Evolutionary conservation across 2,329 filamentous ascomycete species (phyloP).

Genomic region (Macroventuria anomochaeta): DNA sequence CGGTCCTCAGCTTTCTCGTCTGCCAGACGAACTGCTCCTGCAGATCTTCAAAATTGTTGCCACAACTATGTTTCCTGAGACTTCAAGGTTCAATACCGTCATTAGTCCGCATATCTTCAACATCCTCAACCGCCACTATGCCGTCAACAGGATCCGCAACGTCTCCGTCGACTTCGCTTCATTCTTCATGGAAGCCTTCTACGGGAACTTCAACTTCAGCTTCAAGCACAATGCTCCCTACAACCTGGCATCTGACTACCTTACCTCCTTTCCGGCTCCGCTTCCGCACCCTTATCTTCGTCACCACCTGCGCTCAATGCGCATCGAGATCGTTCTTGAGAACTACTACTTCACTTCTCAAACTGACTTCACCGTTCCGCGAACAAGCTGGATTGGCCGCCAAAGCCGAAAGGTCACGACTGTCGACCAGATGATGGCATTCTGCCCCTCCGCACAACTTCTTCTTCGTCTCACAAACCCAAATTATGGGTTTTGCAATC

Average conservation of each 20-base stretch:
- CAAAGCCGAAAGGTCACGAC: conserved; percentile 5
- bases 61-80: not conserved
- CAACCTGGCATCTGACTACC: not conserved
- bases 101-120: conserved; percentile 5
- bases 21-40: conserved; percentile 25
- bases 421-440: conserved; percentile 7
- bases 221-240: not conserved
- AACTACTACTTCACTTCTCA: conserved; percentile 11
- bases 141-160: conserved; percentile 11
- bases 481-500: conserved; percentile 3
- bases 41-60: conserved; percentile 22
- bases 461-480: conserved; percentile 16
- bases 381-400: not conserved
- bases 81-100: conserved; percentile 1
- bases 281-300: not conserved
- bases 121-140: conserved; percentile 11
- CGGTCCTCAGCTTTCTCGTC: conserved; percentile 9
- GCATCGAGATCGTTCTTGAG: conserved; percentile 15
- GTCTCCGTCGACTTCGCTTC: conserved; percentile 11
- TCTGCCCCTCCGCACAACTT: conserved; percentile 19
- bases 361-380: not conserved
- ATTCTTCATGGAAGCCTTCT: conserved; percentile 19
- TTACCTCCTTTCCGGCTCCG: conserved; percentile 2
- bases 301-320: conserved; percentile 4
- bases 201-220: conserved; percentile 12